phyloP scores from a whole-genome alignment of 2,329 filamentous ascomycete genomes.

The Aspergillus sp. region DNA sequence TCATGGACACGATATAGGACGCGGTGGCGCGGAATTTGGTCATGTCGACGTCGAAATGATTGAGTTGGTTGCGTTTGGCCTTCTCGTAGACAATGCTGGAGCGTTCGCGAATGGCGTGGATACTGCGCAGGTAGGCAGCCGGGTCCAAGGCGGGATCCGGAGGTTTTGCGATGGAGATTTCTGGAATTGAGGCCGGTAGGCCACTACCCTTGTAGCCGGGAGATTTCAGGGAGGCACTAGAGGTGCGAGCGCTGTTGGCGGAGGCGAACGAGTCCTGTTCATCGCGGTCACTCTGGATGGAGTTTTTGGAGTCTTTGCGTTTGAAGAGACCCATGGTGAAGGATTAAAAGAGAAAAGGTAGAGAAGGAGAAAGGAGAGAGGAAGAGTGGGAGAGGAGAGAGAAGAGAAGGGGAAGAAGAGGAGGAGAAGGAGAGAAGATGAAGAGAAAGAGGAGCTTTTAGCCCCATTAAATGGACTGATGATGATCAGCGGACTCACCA shows the following conservation, averaged over 20 bases:
- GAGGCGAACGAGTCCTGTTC: conserved; percentile 40
- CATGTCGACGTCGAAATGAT: conserved; percentile 88
- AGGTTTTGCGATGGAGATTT: conserved; percentile 76
- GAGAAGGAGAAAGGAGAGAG: conserved; percentile 1
- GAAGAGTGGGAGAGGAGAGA: neutral
- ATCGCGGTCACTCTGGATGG: conserved; percentile 37
- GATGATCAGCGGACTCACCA: too few relatives aligned
- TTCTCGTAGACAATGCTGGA: conserved; percentile 72
- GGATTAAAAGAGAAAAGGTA: neutral
- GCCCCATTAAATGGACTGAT: too few relatives aligned
- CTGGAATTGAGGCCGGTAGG: conserved; percentile 59
- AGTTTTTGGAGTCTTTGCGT: conserved; percentile 45
- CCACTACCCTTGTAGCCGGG: conserved; percentile 49
- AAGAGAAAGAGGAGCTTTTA: too few relatives aligned
- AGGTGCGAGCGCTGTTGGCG: conserved; percentile 44
- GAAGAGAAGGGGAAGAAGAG: neutral
- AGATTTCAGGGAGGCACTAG: conserved; percentile 50
- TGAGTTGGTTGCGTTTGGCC: conserved; percentile 72
- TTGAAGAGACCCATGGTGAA: conserved; percentile 47
- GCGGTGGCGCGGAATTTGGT: conserved; percentile 80
- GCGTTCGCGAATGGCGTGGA: conserved; percentile 82
- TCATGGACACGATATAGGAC: conserved; percentile 84
- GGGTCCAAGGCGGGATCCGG: conserved; percentile 88
- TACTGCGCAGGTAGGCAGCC: conserved; percentile 84
- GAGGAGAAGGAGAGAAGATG: too few relatives aligned